A percentile compares a stretch with the other conserved stretches of the same genome.
These are phyloP conservation scores for Rhodotorula graminis DNA, from an alignment of 768 basidiomycete genomes.

Conservation along the genomic window DNA sequence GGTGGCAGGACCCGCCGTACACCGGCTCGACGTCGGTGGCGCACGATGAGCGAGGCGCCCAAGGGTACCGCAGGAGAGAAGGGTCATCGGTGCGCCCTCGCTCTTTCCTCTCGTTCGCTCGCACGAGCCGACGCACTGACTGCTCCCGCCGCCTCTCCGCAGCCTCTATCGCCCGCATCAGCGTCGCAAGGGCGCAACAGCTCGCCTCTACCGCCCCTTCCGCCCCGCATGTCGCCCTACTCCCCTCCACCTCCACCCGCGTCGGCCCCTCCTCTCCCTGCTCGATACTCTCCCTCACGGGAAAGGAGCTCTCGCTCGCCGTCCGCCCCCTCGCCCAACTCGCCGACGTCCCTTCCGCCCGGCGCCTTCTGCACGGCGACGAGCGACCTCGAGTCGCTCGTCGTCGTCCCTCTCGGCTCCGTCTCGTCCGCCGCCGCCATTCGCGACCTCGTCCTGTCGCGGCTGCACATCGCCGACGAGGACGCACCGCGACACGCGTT, in stretches of 20 bases:
- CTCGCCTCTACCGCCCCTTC: neutral
- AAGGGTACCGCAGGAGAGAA: neutral
- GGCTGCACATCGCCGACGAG: constrained; percentile 71
- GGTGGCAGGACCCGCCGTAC: neutral
- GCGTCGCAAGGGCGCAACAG: neutral
- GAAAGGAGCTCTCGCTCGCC: neutral
- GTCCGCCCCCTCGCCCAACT: neutral
- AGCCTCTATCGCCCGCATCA: neutral
- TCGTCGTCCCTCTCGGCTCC: constrained; percentile 27
- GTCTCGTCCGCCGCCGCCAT: constrained; percentile 27
- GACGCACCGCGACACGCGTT: constrained; percentile 72
- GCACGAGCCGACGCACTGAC: too few relatives aligned
- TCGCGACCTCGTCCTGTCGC: constrained; percentile 37
- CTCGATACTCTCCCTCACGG: neutral
- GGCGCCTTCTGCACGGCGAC: constrained; percentile 28
- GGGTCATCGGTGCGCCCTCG: neutral
- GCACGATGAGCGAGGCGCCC: neutral
- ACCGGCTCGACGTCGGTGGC: too few relatives aligned
- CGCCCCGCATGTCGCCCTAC: neutral
- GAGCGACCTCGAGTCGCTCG: constrained; percentile 39
- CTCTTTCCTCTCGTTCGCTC: too few relatives aligned
- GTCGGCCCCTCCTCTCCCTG: neutral
- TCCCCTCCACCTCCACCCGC: neutral
- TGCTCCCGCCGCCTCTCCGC: neutral
- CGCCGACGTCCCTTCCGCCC: constrained; percentile 8